Conservation (phyloP, 75 land plant species). For the Sequoiadendron giganteum region DNA sequence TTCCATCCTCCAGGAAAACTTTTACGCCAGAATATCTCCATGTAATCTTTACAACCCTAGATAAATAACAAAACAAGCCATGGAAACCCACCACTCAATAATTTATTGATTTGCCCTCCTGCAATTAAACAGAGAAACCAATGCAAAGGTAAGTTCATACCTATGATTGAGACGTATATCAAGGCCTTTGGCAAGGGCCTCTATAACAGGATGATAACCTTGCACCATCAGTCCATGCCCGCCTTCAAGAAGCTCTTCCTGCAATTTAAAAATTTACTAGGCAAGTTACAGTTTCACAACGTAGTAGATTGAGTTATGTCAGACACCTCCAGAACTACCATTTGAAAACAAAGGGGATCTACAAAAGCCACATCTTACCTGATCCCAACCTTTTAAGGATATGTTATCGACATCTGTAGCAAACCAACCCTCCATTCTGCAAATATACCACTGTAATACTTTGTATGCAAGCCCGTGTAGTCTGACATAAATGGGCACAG, state of each 20-base stretch:
- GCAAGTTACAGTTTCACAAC: not conserved
- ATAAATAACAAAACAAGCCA: not conserved
- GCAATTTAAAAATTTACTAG: not conserved
- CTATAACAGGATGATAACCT: slow-evolving; percentile 71
- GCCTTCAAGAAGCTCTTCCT: slow-evolving; percentile 83
- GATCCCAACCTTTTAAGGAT: slow-evolving; percentile 41
- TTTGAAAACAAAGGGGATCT: not conserved
- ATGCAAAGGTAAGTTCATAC: slow-evolving; percentile 24
- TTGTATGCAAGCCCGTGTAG: slow-evolving; percentile 34
- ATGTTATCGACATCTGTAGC: slow-evolving; percentile 52
- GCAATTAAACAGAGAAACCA: not conserved
- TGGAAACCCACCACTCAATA: not conserved
- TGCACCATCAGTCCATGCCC: slow-evolving; percentile 89
- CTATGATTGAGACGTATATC: slow-evolving; percentile 72
- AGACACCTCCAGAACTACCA: not conserved
- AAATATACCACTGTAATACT: slow-evolving; percentile 54
- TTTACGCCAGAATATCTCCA: slow-evolving; percentile 41
- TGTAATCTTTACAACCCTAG: slow-evolving; percentile 54
- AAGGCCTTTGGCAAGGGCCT: slow-evolving; percentile 66
- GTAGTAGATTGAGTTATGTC: not conserved
- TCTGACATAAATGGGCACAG: slow-evolving; percentile 13
- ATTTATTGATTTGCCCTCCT: not conserved
- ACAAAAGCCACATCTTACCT: slow-evolving; percentile 21
- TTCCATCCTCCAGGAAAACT: slow-evolving; percentile 54
- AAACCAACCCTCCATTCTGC: slow-evolving; percentile 62